These are phyloP conservation scores for Calonectria montana DNA, from an alignment of 2,329 filamentous ascomycete species.

Conservation along the genomic window DNA sequence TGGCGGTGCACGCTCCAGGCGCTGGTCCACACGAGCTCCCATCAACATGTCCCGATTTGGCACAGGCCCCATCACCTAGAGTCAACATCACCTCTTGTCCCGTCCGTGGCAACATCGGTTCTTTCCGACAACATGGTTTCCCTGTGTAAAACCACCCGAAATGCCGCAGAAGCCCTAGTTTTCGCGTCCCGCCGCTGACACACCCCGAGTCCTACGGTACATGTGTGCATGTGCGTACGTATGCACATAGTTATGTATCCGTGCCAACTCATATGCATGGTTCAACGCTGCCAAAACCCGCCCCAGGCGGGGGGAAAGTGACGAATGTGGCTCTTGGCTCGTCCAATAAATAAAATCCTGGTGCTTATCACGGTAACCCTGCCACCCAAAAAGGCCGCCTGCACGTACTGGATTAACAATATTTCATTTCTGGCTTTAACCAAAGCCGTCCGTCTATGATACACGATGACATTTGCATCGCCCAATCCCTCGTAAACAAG, in stretches of 20 bases:
- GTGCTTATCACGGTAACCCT: background rate
- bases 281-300: background rate
- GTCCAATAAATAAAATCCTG: background rate
- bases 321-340: background rate
- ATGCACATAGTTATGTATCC: no score
- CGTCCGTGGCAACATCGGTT: constrained; percentile 6
- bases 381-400: background rate
- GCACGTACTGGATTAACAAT: constrained; percentile 2
- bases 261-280: background rate
- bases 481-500: background rate
- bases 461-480: constrained; percentile 5
- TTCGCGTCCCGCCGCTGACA: background rate
- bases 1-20: background rate
- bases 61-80: background rate
- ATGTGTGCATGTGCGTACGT: no score
- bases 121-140: background rate
- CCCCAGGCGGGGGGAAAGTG: background rate
- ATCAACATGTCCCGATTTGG: background rate
- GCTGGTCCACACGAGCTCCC: background rate
- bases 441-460: background rate
- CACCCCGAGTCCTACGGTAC: background rate
- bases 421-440: background rate
- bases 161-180: background rate
- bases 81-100: background rate
- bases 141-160: background rate